Base-by-base conservation (phyloP, 2,329 filamentous ascomycete genomes). In the Tympanopsis confertula region DNA sequence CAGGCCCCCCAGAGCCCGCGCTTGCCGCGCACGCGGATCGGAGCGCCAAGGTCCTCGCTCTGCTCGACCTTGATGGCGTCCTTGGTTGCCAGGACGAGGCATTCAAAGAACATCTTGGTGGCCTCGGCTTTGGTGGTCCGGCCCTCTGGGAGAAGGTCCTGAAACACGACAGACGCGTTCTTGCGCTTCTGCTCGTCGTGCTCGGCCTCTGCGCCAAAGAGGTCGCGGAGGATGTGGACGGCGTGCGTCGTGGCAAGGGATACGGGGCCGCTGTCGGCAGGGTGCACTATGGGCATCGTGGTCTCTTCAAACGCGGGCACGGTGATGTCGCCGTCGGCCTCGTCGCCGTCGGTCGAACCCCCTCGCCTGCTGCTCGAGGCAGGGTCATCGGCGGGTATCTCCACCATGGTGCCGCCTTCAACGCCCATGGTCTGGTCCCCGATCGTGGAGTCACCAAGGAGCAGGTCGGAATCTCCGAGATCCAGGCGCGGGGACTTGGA, bases 41-140 rank as follows among this genome's bases (percentile, higher is more conserved):
- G 74, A 3, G 79, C 82, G 36, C 88, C 88, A 18, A 96, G 72
- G 26, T 69, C 73, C 43, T 79, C 67, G 36, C 74, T 73, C 60
- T 98, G 91, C 56, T 96, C 89, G 19, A 96, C 86, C 62, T 94
- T 94, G 62, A 98, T 84, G 20, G 91, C 91, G 55, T 98, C 91
- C 64, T 98, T 98, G 29, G 91, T 98, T 4, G 89, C 91, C 35
- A 98, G 71, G 3, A 98, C 91, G 18, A 98, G 69, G 39, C 91
- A 82, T 62, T 98, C 91, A 50, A 98, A 98, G 65, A 98, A 98
- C 87, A 98, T 95, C 70, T 95, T 95, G 32, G 91, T 98, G 1
- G 91, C 91, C 50, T 96, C 91, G 5, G 83, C 82, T 58, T 86
- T 85, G 46, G 74, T 86, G 1, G 89, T 89, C 42, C 73, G 74